phyloP scores from a whole-genome alignment of 192 early-diverging fungal species.

The Glomus cerebriforme region DNA sequence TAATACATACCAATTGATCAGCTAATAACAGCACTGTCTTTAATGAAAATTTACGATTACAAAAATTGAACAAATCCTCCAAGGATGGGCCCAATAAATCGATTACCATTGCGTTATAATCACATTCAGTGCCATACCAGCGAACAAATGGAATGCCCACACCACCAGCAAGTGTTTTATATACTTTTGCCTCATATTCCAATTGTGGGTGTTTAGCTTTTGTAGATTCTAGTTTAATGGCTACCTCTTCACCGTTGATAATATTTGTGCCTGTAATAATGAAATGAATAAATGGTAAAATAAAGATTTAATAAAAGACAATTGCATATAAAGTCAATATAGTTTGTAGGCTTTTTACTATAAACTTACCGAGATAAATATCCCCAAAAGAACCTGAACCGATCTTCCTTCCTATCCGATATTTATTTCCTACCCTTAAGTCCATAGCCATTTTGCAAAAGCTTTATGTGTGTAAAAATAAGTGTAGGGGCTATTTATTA shows the following conservation, averaged over 20 bases:
- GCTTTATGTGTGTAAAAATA: neutral
- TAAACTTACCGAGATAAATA: constrained; percentile 83
- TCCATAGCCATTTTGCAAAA: constrained; percentile 52
- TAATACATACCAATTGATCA: constrained; percentile 73
- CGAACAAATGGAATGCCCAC: constrained; percentile 88
- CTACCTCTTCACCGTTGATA: constrained; percentile 88
- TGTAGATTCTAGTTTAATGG: constrained; percentile 94
- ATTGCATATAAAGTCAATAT: neutral
- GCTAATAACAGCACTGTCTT: constrained; percentile 86
- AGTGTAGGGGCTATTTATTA: neutral
- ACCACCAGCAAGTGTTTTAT: constrained; percentile 91
- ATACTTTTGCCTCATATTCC: constrained; percentile 96
- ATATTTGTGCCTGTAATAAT: constrained; percentile 45
- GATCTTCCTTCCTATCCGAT: constrained; percentile 92
- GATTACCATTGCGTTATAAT: constrained; percentile 86
- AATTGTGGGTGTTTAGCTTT: constrained; percentile 96
- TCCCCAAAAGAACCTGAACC: constrained; percentile 98
- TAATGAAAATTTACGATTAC: constrained; percentile 83
- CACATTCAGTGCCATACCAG: constrained; percentile 81
- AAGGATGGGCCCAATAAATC: constrained; percentile 90
- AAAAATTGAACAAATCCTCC: constrained; percentile 89
- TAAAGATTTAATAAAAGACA: neutral
- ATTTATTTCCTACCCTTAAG: constrained; percentile 91
- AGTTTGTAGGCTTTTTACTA: neutral
- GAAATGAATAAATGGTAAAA: neutral